Evolutionary conservation across 805 yeast genomes (phyloP), one percentile per base, ranked within the genome.

Genomic region (Starmerella scarabaei): DNA sequence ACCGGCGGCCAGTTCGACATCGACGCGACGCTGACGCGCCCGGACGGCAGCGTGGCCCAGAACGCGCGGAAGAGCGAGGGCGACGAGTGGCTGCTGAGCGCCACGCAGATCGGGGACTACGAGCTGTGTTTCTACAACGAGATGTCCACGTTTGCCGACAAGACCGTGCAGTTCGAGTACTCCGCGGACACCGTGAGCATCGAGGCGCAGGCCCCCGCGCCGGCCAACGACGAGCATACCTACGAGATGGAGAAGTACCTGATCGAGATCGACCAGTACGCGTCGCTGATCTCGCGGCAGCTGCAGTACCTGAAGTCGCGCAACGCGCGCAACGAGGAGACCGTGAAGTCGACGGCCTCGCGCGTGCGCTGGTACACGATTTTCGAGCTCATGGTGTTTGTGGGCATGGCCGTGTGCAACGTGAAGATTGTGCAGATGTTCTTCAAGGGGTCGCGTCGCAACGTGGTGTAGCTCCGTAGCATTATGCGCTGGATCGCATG

Each of bases 291-390:
- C 40, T 43, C 56, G 17, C 59, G 64, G 32, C 37, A 52, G 28
- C 54, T 88, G 57, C 81, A 78, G 52, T 80, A 86, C 62, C 85
- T 86, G 68, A 80, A 77, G 62, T 77, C 93, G 11, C 78, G 98
- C 66, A 88, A 82, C 62, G 75, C 75, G 64, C 73, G 97, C 64
- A 88, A 88, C 64, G 91, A 83, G 72, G 73, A 79, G 37, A 83
- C 94, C 32, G 94, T 83, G 47, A 68, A 69, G 59, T 73, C 83
- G 37, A 83, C 94, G 24, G 82, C 78, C 54, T 65, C 77, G 16
- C 75, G 93, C 57, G 71, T 83, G 44, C 77, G 80, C 56, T 82
- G 78, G 72, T 72, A 81, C 55, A 75, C 86, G 34, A 62, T 81
- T 39, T 61, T 74, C 43, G 85, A 79, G 57, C 80, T 82, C 48